phyloP scores from a whole-genome alignment of 768 basidiomycete genomes.

The Auricularia sp. region DNA sequence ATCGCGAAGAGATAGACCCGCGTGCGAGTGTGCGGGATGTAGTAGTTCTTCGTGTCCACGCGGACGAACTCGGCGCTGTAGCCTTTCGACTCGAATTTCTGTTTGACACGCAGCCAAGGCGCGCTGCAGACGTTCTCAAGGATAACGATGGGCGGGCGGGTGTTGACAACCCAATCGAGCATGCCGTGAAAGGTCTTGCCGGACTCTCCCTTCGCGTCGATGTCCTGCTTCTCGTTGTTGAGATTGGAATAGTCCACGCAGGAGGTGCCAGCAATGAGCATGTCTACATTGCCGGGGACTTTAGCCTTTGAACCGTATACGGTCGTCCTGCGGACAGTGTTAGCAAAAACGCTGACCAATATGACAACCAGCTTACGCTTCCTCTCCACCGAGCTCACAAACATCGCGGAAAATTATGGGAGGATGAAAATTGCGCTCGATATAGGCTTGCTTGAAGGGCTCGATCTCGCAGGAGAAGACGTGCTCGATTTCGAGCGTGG shows the following conservation, averaged over 20 bases:
- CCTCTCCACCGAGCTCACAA: conserved; percentile 68
- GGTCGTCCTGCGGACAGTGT: conserved; percentile 50
- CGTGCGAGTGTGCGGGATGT: conserved; percentile 90
- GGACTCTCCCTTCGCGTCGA: conserved; percentile 85
- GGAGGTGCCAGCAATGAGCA: conserved; percentile 88
- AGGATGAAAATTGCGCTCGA: conserved; percentile 91
- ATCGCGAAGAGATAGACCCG: conserved; percentile 83
- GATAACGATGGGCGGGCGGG: conserved; percentile 85
- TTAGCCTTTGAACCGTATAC: conserved; percentile 80
- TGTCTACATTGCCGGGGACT: conserved; percentile 85
- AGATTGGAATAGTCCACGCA: conserved; percentile 97
- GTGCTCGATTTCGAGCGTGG: conserved; percentile 70
- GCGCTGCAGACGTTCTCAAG: conserved; percentile 90
- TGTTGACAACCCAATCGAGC: conserved; percentile 83
- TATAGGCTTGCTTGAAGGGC: conserved; percentile 95
- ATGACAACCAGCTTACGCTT: conserved; percentile 51
- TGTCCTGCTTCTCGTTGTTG: conserved; percentile 85
- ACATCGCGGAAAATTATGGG: conserved; percentile 91
- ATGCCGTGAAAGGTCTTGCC: conserved; percentile 91
- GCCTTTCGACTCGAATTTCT: conserved; percentile 61
- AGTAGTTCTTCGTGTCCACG: conserved; percentile 81
- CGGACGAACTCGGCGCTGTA: conserved; percentile 66
- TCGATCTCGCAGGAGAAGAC: conserved; percentile 97
- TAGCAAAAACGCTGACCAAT: neutral
- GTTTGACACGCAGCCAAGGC: conserved; percentile 71